Conservation (phyloP, 805 yeast species). For the Debaryomyces prosopidis region DNA sequence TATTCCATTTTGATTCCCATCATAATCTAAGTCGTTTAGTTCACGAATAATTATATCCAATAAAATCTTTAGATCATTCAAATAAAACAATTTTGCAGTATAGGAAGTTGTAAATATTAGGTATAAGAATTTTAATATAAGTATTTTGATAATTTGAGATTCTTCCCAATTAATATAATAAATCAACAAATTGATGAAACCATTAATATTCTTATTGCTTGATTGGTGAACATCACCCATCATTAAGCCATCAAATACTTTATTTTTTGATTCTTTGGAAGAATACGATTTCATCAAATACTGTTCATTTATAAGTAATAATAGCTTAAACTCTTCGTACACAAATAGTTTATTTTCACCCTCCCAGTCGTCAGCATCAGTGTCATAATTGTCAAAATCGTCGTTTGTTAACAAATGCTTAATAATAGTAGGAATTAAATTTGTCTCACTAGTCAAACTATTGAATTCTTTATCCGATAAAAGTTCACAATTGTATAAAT, state of each 20-base stretch:
- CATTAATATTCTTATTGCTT: constrained; percentile 46
- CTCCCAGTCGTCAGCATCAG: constrained; percentile 38
- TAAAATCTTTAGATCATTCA: constrained; percentile 82
- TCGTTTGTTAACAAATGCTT: constrained; percentile 32
- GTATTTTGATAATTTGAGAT: constrained; percentile 69
- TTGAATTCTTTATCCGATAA: constrained; percentile 35
- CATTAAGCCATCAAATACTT: constrained; percentile 56
- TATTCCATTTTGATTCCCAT: constrained; percentile 56
- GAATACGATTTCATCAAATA: constrained; percentile 63
- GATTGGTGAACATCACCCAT: constrained; percentile 29
- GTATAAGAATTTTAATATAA: constrained; percentile 78
- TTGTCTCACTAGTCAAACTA: constrained; percentile 23
- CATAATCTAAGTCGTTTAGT: constrained; percentile 62
- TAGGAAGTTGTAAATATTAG: constrained; percentile 65
- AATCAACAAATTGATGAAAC: constrained; percentile 60
- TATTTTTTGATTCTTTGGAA: constrained; percentile 35
- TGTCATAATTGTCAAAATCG: constrained; percentile 33
- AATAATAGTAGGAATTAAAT: constrained; percentile 29
- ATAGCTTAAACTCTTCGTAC: constrained; percentile 65
- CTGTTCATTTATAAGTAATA: constrained; percentile 83
- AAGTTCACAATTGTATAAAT: constrained; percentile 35
- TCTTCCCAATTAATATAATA: constrained; percentile 72
- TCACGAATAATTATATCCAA: constrained; percentile 84
- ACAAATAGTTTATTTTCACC: constrained; percentile 56
- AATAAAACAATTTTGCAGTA: constrained; percentile 69